A percentile compares a stretch with the other conserved stretches of the same genome.
Conservation (phyloP, 306 rosid species). For the Prunus padus region DNA sequence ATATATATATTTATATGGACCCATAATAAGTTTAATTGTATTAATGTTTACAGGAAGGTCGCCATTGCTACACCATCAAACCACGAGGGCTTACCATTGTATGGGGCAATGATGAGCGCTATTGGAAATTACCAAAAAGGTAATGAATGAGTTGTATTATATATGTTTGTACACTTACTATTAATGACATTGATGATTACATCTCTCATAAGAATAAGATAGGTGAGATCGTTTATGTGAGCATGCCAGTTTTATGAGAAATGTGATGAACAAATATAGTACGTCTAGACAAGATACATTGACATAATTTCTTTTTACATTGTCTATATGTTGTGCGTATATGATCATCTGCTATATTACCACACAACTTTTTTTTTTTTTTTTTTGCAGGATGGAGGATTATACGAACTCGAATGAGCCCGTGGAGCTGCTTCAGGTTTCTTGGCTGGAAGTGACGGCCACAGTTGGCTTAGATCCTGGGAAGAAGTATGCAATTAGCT, state of each 20-base stretch:
- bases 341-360: background rate
- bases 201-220: background rate
- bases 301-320: too few relatives aligned
- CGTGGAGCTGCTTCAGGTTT: slow-evolving; percentile 62
- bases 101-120: slow-evolving; percentile 47
- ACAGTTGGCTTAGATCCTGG: accelerated
- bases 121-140: slow-evolving; percentile 28
- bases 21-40: background rate
- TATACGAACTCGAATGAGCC: accelerated
- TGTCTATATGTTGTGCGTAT: background rate
- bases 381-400: background rate
- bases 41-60: background rate
- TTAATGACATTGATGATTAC: background rate
- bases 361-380: too few relatives aligned
- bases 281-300: too few relatives aligned
- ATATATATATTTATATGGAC: too few relatives aligned
- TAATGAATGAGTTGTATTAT: background rate
- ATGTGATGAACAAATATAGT: too few relatives aligned
- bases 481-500: slow-evolving; percentile 19
- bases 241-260: too few relatives aligned
- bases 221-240: too few relatives aligned
- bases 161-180: too few relatives aligned
- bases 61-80: background rate
- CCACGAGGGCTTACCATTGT: slow-evolving; percentile 32
- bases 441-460: slow-evolving; percentile 75